Evolutionary conservation across 2,329 filamentous ascomycete genomes (phyloP), one percentile per base, ranked within the genome.

Genomic region (Sporothrix brasiliensis): DNA sequence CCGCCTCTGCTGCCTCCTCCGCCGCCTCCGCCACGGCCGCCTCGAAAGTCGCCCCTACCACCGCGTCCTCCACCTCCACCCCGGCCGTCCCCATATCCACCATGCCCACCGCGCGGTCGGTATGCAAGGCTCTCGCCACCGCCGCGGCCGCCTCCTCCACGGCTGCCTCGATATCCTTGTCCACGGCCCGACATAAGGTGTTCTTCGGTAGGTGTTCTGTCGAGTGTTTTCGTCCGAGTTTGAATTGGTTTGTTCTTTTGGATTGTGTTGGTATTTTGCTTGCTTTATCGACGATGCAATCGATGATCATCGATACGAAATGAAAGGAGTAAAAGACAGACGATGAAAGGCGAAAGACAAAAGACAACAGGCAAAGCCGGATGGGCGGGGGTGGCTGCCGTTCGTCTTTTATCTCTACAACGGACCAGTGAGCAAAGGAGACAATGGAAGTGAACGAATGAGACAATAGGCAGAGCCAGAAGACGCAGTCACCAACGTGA

Each of bases 21-120:
- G 7, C 54, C 19, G n/a, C n/a, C 34, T 13, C 34, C n/a, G 5
- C 39, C 47, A 10, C 11, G 7, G 13, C 67, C 67, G 6, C 70
- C 70, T 2, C 58, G 19, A 4, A 21, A 47, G 47, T 27, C 63
- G 1, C 63, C 69, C 9, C 52, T 24, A 3, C 54, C 47, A 3
- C 54, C 54, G 10, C 53, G 21, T 6, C 68, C 68, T 19, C 60
- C 53, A 9, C 52, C 44, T 11, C 66, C 34, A 5, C 39, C 56
- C 11, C 52, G 34, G 10, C 54, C 63, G 1, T 53, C 52, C 13
- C 50, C 44, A 13, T 16, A 54, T 4, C 34, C 49, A 54, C 56
- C 34, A 1, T 34, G n/a, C 1, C 58, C 69, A 13, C 63, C 54
- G 16, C 69, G 30, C 30, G 66, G 66, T 2, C 66, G 66, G 39